These are phyloP conservation scores for Symbiodinium natans DNA, from an alignment of 73 alveolate genomes.

Conservation along the genomic window DNA sequence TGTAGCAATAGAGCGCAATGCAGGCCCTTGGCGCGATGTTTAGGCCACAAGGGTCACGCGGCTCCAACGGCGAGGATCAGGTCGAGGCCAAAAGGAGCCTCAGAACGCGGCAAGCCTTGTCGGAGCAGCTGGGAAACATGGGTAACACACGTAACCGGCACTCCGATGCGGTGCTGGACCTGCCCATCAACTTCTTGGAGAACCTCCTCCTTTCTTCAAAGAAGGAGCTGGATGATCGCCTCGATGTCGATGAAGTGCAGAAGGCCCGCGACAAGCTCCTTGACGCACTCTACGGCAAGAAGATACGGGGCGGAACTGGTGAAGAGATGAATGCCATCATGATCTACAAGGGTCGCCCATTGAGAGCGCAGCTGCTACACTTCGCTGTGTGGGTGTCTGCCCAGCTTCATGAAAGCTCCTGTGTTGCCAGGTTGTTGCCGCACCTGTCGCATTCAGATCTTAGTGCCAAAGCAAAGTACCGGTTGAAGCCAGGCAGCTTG, in stretches of 20 bases:
- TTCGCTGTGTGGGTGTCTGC: conserved; percentile 24
- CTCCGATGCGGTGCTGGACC: background rate
- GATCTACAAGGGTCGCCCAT: conserved; percentile 30
- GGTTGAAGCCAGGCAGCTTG: conserved; percentile 9
- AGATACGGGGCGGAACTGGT: background rate
- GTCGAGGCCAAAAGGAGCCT: background rate
- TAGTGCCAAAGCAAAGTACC: conserved; percentile 8
- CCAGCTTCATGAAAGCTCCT: conserved; percentile 10
- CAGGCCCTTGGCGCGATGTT: background rate
- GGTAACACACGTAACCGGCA: no score
- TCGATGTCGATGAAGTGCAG: background rate
- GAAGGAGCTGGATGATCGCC: conserved; percentile 19
- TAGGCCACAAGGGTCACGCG: background rate
- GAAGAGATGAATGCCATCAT: background rate
- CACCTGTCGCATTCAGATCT: background rate
- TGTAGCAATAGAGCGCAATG: no score
- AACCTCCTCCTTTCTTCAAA: background rate
- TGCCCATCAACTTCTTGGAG: background rate
- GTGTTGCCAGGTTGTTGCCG: conserved; percentile 13
- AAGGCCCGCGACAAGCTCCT: conserved; percentile 29
- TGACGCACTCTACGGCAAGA: background rate
- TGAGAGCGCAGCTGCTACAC: conserved; percentile 32
- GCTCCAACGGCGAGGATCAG: background rate
- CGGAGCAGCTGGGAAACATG: background rate
- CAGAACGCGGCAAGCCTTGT: background rate